phyloP scores from a whole-genome alignment of 192 early-diverging fungal genomes.

The Backusella sp. region DNA sequence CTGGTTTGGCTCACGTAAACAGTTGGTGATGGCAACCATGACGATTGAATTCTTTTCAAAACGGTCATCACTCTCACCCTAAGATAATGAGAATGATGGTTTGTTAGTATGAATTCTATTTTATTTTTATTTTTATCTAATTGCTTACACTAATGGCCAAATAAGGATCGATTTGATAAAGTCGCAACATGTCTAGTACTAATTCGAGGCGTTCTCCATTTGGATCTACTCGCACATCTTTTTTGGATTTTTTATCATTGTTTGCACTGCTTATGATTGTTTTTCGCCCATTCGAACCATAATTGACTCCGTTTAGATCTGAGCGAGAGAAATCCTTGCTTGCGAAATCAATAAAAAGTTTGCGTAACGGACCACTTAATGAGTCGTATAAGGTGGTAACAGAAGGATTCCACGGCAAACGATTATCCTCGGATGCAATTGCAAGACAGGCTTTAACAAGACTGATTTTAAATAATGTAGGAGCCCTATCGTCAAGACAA shows the following conservation, averaged over 20 bases:
- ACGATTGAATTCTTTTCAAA: slow-evolving; percentile 73
- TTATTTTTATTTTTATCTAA: neutral
- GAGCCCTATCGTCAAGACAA: slow-evolving; percentile 65
- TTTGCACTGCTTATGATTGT: slow-evolving; percentile 29
- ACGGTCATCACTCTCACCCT: slow-evolving; percentile 60
- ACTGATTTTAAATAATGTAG: slow-evolving; percentile 76
- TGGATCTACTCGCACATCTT: slow-evolving; percentile 41
- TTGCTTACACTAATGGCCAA: slow-evolving; percentile 67
- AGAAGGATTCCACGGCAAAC: slow-evolving; percentile 71
- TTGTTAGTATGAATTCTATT: neutral
- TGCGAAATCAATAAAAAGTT: slow-evolving; percentile 60
- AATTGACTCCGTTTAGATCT: slow-evolving; percentile 21
- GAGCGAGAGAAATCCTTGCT: slow-evolving; percentile 33
- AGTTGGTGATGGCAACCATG: slow-evolving; percentile 71
- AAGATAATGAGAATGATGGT: neutral
- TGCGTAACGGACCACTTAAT: slow-evolving; percentile 59
- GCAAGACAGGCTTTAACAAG: slow-evolving; percentile 74
- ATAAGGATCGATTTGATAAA: slow-evolving; percentile 74
- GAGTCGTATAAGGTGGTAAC: slow-evolving; percentile 54
- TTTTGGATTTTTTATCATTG: slow-evolving; percentile 46
- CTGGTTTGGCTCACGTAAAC: slow-evolving; percentile 69
- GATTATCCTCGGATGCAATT: slow-evolving; percentile 64
- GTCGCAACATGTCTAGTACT: slow-evolving; percentile 71
- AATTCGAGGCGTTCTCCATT: slow-evolving; percentile 79
- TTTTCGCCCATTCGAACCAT: slow-evolving; percentile 23